phyloP scores from a whole-genome alignment of 1,139 yeast genomes.

The Geotrichum aggregatum region DNA sequence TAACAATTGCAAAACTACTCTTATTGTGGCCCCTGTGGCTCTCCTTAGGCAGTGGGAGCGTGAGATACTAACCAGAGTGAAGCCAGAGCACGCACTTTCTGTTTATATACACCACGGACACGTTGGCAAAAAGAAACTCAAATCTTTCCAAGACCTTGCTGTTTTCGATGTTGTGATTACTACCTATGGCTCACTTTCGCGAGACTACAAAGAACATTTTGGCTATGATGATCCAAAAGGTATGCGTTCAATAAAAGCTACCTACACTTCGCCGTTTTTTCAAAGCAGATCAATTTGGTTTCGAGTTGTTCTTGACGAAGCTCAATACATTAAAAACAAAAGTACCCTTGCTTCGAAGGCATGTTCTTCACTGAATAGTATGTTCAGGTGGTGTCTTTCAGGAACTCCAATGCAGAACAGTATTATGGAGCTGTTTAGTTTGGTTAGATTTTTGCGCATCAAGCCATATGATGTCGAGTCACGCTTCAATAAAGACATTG shows the following conservation, averaged over 20 bases:
- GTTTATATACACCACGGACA: constrained; percentile 67
- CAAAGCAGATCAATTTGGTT: constrained; percentile 45
- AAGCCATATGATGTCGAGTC: constrained; percentile 48
- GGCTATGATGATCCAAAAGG: constrained; percentile 47
- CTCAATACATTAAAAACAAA: constrained; percentile 81
- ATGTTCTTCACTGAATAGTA: constrained; percentile 53
- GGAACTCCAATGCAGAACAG: constrained; percentile 96
- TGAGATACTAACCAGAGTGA: constrained; percentile 63
- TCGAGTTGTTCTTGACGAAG: constrained; percentile 83
- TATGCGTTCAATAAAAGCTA: constrained; percentile 32
- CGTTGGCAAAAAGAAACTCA: constrained; percentile 43
- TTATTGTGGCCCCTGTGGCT: constrained; percentile 82
- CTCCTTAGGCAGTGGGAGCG: constrained; percentile 78
- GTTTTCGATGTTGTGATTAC: constrained; percentile 71
- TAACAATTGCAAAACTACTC: constrained; percentile 48
- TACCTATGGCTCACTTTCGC: constrained; percentile 68
- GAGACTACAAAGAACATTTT: constrained; percentile 38
- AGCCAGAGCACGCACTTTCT: constrained; percentile 45
- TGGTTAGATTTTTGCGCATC: constrained; percentile 66
- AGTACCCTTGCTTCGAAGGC: constrained; percentile 64
- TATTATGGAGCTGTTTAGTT: constrained; percentile 73
- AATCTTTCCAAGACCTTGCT: constrained; percentile 46
- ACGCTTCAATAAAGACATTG: constrained; percentile 57
- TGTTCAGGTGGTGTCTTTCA: constrained; percentile 71
- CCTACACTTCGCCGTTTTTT: constrained; percentile 60